Evolutionary conservation across 192 early-diverging fungal genomes (phyloP).

Genomic region (Lobosporangium transversale): DNA sequence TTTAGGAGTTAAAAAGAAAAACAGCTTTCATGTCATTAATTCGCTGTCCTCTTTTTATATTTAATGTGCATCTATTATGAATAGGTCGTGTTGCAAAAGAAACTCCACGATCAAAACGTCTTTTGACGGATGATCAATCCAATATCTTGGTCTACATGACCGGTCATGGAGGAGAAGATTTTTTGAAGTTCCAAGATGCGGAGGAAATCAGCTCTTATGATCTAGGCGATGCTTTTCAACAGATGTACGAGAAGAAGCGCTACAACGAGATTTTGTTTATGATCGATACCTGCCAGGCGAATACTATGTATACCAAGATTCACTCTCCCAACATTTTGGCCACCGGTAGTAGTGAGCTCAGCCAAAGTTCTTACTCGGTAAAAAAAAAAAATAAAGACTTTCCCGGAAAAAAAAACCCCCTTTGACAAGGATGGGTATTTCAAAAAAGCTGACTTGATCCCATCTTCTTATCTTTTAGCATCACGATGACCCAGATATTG

Average conservation of each 20-base stretch:
- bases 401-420: background rate
- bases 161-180: constrained; percentile 98
- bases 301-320: constrained; percentile 94
- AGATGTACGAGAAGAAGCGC: constrained; percentile 97
- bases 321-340: constrained; percentile 94
- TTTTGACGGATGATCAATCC: constrained; percentile 95
- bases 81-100: constrained; percentile 83
- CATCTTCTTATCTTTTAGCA: constrained; percentile 70
- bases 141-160: constrained; percentile 99
- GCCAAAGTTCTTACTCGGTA: constrained; percentile 94
- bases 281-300: constrained; percentile 99
- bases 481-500: constrained; percentile 91
- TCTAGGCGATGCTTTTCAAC: constrained; percentile 95
- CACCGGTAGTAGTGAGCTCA: constrained; percentile 85
- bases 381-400: background rate
- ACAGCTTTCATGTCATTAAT: constrained; percentile 5
- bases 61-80: constrained; percentile 3
- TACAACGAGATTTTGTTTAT: constrained; percentile 99
- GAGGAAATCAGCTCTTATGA: constrained; percentile 98
- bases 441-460: no score
- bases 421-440: no score
- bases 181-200: constrained; percentile 98
- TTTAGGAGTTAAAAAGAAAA: no score
- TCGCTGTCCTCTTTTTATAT: constrained; percentile 4
- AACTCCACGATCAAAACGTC: constrained; percentile 93